These are phyloP conservation scores for Drechslerella dactyloides DNA, from an alignment of 2,329 filamentous ascomycete genomes.

Conservation along the genomic window DNA sequence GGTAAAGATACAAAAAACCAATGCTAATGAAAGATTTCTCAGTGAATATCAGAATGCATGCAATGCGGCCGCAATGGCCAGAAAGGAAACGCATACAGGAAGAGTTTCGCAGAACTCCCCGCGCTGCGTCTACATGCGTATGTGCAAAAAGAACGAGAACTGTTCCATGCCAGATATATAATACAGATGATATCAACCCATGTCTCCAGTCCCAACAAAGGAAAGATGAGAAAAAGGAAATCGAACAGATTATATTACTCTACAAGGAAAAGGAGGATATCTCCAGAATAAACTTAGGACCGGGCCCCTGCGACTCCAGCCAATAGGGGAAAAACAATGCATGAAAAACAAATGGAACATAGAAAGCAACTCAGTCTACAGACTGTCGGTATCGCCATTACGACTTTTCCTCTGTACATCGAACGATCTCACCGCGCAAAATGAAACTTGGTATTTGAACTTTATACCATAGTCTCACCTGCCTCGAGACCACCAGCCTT, in stretches of 20 bases:
- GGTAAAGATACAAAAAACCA: conserved; percentile 5
- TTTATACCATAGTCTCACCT: conserved; percentile 27
- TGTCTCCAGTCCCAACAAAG: not conserved
- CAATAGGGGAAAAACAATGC: not conserved
- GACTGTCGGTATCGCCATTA: conserved; percentile 36
- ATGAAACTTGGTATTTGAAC: not conserved
- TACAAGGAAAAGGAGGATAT: conserved; percentile 1
- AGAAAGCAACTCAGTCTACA: conserved; percentile 4
- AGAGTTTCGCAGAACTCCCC: not conserved
- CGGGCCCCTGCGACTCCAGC: not conserved
- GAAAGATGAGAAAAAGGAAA: not conserved
- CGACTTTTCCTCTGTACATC: not conserved
- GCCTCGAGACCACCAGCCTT: conserved; percentile 42
- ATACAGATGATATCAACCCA: not conserved
- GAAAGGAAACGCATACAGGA: not conserved
- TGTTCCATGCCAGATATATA: conserved; percentile 6
- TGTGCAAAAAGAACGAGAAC: not conserved
- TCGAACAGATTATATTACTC: not conserved
- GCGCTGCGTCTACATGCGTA: not conserved
- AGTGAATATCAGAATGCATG: no score
- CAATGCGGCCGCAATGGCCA: not conserved
- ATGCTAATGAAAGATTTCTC: no score
- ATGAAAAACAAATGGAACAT: conserved; percentile 12
- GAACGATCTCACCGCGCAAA: conserved; percentile 2
- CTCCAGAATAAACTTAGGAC: not conserved